These are phyloP conservation scores for Paecilomyces dactylethromorphus DNA, from an alignment of 2,329 filamentous ascomycete species.

Conservation along the genomic window DNA sequence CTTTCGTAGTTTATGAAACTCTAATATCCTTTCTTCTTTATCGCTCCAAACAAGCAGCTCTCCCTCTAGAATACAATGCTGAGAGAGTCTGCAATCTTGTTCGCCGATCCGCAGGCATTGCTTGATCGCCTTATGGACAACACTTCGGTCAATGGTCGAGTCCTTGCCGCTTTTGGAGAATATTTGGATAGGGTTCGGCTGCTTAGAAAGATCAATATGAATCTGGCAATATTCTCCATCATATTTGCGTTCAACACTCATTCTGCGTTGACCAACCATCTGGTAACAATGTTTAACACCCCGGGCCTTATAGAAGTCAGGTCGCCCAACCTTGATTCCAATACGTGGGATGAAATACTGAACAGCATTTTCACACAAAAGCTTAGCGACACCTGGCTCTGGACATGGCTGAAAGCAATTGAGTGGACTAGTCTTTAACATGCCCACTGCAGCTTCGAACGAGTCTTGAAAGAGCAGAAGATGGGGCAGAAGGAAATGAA, in stretches of 20 bases:
- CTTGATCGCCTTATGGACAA: conserved; percentile 58
- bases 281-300: conserved; percentile 69
- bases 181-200: conserved; percentile 58
- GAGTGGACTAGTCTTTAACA: conserved; percentile 40
- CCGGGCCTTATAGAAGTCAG: conserved; percentile 58
- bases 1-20: conserved; percentile 77
- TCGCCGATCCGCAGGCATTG: conserved; percentile 58
- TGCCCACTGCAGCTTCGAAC: conserved; percentile 53
- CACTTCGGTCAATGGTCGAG: conserved; percentile 64
- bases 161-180: conserved; percentile 93
- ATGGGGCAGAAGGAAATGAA: conserved; percentile 64
- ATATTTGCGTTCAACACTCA: conserved; percentile 76
- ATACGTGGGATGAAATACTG: conserved; percentile 47
- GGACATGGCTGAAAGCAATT: conserved; percentile 30
- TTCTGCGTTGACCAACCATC: conserved; percentile 52
- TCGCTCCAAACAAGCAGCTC: conserved; percentile 76
- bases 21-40: conserved; percentile 56
- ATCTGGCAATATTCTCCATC: conserved; percentile 90
- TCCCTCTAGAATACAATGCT: conserved; percentile 71
- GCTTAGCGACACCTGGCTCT: conserved; percentile 21
- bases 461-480: conserved; percentile 65
- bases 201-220: conserved; percentile 63
- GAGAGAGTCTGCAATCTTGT: conserved; percentile 52
- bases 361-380: conserved; percentile 28
- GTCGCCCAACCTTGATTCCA: conserved; percentile 59